phyloP scores from a whole-genome alignment of 192 early-diverging fungal genomes.

The Podila clonocystis region DNA sequence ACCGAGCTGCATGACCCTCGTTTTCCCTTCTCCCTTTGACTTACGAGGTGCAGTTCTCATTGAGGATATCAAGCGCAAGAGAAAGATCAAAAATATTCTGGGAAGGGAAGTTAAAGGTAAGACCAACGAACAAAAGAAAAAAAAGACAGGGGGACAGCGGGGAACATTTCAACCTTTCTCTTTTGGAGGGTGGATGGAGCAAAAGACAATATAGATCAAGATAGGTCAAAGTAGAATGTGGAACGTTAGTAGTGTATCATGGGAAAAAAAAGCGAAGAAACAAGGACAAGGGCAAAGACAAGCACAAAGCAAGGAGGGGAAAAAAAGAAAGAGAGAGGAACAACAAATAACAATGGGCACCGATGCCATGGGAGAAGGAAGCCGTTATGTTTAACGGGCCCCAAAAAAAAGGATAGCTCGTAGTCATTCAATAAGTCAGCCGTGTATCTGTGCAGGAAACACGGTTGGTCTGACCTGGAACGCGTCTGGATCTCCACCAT shows the following conservation, averaged over 20 bases:
- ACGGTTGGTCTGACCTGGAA: too few relatives aligned
- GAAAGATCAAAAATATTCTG: not conserved
- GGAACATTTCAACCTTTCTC: not conserved
- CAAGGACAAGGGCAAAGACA: not conserved
- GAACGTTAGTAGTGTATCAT: not conserved
- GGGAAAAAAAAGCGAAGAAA: not conserved
- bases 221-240: conserved; percentile 4
- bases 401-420: too few relatives aligned
- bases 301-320: not conserved
- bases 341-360: too few relatives aligned
- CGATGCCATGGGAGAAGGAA: too few relatives aligned
- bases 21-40: not conserved
- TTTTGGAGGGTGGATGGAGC: not conserved
- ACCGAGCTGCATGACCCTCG: not conserved
- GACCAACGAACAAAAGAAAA: not conserved
- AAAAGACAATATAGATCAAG: not conserved
- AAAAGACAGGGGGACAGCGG: not conserved
- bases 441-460: too few relatives aligned
- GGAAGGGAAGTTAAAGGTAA: not conserved
- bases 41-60: not conserved
- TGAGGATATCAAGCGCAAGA: not conserved
- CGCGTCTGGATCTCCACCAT: too few relatives aligned
- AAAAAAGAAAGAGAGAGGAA: too few relatives aligned
- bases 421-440: too few relatives aligned
- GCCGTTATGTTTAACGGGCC: too few relatives aligned